Evolutionary conservation across 1,284 basidiomycete species (phyloP), one percentile per base, ranked within the genome.

Genomic region (Rhodotorula sp.): DNA sequence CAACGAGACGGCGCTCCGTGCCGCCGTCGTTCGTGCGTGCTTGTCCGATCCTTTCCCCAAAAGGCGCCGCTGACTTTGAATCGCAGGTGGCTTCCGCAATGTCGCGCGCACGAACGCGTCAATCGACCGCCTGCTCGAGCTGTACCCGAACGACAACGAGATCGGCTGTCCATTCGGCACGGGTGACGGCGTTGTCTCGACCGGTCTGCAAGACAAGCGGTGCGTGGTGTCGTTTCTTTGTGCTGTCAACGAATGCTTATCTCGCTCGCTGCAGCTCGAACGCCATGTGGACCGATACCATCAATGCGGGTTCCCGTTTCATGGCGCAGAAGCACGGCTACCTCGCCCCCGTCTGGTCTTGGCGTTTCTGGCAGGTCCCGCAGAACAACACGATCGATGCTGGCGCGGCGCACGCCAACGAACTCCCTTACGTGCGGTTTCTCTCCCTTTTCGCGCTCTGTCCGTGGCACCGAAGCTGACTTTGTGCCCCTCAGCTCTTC

Each of bases 11-110:
- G 53, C 57, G 19, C 67, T 74, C n/a, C 27, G 46, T 27, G 44
- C 55, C 23, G 71, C 81, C 0, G 67, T 70, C 19, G 61, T 70
- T 3, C 78, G 82, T 23, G 56, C 85, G 14, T 78, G 80, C 16
- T 53, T 25, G 14, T 53, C 17, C 25, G 3, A 12, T 7, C 52
- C n/a, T 7, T n/a, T 12, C 27, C n/a, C 27, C 52, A 12, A 25
- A 1, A 4, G 25, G 23, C 4, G 8, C n/a, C 13, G 4, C 10
- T 53, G 10, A 25, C 50, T 2, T 25, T 12, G 34, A 9, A 16
- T 7, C 12, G 14, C 52, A 53, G 52, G 52, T 25, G 52, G 52
- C 12, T 53, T 53, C 25, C 25, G 23, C 25, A 53, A 53, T 25
- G 25, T 53, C 52, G 14, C 25, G 9, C n/a, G 13, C n/a, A 13